Evolutionary conservation across 805 yeast genomes (phyloP).

Genomic region (Candida sphagnicola): DNA sequence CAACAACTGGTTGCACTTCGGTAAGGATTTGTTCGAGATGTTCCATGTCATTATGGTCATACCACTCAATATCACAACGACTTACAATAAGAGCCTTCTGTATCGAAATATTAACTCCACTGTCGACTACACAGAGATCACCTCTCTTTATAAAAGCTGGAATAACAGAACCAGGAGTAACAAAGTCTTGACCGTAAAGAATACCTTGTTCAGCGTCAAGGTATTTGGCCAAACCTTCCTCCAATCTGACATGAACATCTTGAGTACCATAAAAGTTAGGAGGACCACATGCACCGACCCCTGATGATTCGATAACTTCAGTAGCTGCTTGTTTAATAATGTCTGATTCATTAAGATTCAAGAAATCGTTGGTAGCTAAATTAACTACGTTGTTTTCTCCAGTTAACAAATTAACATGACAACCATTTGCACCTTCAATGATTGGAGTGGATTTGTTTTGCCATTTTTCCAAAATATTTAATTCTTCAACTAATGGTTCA

Average conservation of each 20-base stretch:
- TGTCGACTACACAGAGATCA: slow-evolving; percentile 85
- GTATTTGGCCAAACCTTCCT: slow-evolving; percentile 68
- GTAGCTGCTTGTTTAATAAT: slow-evolving; percentile 51
- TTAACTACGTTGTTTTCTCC: slow-evolving; percentile 47
- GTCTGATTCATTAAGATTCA: slow-evolving; percentile 52
- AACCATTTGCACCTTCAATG: slow-evolving; percentile 51
- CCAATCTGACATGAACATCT: slow-evolving; percentile 80
- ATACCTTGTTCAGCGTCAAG: slow-evolving; percentile 77
- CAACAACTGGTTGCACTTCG: slow-evolving; percentile 56
- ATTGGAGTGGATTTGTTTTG: slow-evolving; percentile 61
- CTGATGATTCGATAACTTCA: slow-evolving; percentile 58
- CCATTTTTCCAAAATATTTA: slow-evolving; percentile 54
- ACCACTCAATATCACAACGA: slow-evolving; percentile 81
- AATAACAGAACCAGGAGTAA: slow-evolving; percentile 80
- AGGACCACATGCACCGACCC: slow-evolving; percentile 99
- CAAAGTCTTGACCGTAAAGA: slow-evolving; percentile 88
- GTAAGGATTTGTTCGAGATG: slow-evolving; percentile 68
- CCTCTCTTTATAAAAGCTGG: slow-evolving; percentile 96
- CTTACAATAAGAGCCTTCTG: slow-evolving; percentile 88
- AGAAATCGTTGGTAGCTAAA: slow-evolving; percentile 68
- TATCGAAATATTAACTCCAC: slow-evolving; percentile 66
- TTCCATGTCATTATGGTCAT: slow-evolving; percentile 82
- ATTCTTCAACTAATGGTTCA: slow-evolving; percentile 65
- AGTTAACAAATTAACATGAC: slow-evolving; percentile 23
- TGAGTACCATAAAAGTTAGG: slow-evolving; percentile 97